A percentile compares a stretch with the other conserved stretches of the same genome.
These are phyloP conservation scores for Pterocarpus macrocarpus DNA, from an alignment of 306 rosid species.

Conservation along the genomic window DNA sequence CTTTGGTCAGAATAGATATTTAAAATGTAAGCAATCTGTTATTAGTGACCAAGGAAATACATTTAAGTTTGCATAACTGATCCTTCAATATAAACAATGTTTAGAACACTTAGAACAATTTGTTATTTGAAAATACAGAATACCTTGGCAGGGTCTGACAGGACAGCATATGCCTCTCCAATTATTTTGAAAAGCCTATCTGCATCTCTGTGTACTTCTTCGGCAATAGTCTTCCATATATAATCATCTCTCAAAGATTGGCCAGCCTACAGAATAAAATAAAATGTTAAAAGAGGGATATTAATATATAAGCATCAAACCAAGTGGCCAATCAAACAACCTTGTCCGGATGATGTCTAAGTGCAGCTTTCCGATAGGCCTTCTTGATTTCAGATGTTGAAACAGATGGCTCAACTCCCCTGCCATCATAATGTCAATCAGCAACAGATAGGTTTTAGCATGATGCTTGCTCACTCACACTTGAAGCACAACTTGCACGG, in stretches of 20 bases:
- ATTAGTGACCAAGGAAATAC: conserved; percentile 1
- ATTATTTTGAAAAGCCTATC: conserved; percentile 89
- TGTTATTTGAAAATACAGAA: conserved; percentile 38
- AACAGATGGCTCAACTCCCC: conserved; percentile 90
- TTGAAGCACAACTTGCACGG: conserved; percentile 17
- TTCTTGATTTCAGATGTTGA: conserved; percentile 89
- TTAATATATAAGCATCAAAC: conserved; percentile 9
- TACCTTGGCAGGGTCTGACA: conserved; percentile 88
- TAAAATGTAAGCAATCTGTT: neutral
- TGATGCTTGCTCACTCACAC: conserved; percentile 19
- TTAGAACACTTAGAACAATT: conserved; percentile 4
- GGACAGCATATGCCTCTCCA: conserved; percentile 89
- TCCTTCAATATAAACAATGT: neutral
- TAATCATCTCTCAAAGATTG: conserved; percentile 87
- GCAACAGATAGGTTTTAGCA: conserved; percentile 11
- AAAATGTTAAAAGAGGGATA: conserved; percentile 40
- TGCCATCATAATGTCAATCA: conserved; percentile 61
- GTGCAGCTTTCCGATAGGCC: conserved; percentile 99
- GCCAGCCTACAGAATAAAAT: conserved; percentile 70
- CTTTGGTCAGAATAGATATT: neutral
- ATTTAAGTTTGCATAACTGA: neutral
- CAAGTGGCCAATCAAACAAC: conserved; percentile 51
- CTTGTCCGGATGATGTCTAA: conserved; percentile 98
- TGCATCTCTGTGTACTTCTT: conserved; percentile 80
- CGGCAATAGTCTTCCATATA: conserved; percentile 82